A percentile compares a stretch with the other conserved stretches of the same genome.
Evolutionary conservation across 78 protist genomes (phyloP).

Genomic region (Planoprotostelium fungivorum): DNA sequence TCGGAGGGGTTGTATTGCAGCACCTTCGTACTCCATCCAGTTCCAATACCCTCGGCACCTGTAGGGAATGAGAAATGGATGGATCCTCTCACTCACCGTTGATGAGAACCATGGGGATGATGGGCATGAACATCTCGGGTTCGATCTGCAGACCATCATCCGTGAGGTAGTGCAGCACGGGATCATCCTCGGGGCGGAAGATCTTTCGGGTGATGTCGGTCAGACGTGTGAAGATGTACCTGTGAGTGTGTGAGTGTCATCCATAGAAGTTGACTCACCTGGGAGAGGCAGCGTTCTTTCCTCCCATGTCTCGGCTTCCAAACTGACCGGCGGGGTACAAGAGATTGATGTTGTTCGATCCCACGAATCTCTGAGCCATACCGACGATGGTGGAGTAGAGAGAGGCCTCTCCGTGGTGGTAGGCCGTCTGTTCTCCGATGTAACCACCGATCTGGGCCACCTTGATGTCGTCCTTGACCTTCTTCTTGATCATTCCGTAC

Average conservation of each 20-base stretch:
- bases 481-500: conserved; percentile 95
- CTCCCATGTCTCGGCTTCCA: conserved; percentile 85
- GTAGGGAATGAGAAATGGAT: neutral
- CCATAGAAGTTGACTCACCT: conserved; percentile 48
- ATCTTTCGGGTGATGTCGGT: conserved; percentile 73
- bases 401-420: conserved; percentile 98
- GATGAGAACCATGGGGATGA: conserved; percentile 95
- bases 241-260: conserved; percentile 82
- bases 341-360: conserved; percentile 94
- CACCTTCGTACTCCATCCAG: conserved; percentile 51
- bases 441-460: conserved; percentile 99
- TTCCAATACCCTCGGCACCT: conserved; percentile 20
- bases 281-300: conserved; percentile 33
- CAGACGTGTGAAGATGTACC: conserved; percentile 95
- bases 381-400: conserved; percentile 84
- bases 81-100: conserved; percentile 93
- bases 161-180: conserved; percentile 74
- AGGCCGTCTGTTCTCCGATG: conserved; percentile 86
- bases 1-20: conserved; percentile 92
- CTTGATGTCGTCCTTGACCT: conserved; percentile 87
- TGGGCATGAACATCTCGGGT: conserved; percentile 92
- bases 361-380: conserved; percentile 95
- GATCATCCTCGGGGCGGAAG: conserved; percentile 87
- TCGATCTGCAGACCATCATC: conserved; percentile 96
- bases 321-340: conserved; percentile 94